Evolutionary conservation across 192 early-diverging fungal genomes (phyloP).

Genomic region (Spinellus fusiger): DNA sequence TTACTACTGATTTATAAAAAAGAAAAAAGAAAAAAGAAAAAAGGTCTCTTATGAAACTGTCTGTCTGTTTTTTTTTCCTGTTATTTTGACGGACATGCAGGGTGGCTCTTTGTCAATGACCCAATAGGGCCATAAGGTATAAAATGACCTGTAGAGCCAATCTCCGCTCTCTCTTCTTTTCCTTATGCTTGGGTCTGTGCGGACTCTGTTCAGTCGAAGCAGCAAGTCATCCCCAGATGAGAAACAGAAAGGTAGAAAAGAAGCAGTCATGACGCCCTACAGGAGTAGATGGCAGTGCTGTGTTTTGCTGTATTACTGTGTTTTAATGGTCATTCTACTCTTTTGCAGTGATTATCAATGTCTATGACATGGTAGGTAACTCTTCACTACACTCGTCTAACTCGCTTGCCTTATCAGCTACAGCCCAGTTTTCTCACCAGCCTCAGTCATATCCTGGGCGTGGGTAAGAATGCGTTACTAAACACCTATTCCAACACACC

Average conservation of each 20-base stretch:
- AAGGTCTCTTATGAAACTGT: too few species aligned
- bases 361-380: constrained; percentile 29
- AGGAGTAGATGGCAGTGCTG: too few species aligned
- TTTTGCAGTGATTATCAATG: constrained; percentile 26
- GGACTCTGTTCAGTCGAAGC: background rate
- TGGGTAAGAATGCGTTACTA: constrained; percentile 8
- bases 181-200: background rate
- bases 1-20: too few species aligned
- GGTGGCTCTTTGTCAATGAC: too few species aligned
- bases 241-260: background rate
- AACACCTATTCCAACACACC: background rate
- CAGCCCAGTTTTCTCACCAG: constrained; percentile 21
- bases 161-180: background rate
- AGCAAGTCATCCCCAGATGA: background rate
- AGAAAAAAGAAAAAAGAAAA: too few species aligned
- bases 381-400: background rate
- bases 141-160: too few species aligned
- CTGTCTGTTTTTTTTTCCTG: too few species aligned
- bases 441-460: constrained; percentile 15
- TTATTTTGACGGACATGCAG: too few species aligned
- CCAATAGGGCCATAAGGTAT: too few species aligned
- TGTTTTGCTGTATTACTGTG: too few species aligned
- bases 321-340: background rate
- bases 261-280: too few species aligned
- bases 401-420: constrained; percentile 1